phyloP scores from a whole-genome alignment of 78 protist species.

The Dictyostelium firmibasis region DNA sequence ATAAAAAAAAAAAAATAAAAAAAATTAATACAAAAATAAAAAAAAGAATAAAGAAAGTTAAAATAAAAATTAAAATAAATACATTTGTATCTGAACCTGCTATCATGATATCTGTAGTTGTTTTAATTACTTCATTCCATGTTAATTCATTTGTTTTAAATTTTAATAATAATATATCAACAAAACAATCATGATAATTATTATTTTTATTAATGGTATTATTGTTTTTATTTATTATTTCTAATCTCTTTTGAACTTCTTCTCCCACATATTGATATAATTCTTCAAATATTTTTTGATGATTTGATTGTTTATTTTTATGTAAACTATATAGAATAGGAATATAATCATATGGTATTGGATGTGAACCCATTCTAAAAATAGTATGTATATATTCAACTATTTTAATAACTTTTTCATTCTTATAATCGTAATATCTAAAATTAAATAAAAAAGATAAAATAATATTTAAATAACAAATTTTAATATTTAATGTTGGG shows the following conservation, averaged over 20 bases:
- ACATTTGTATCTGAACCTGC: neutral
- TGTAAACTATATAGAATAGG: neutral
- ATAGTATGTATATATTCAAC: neutral
- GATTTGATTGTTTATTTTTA: neutral
- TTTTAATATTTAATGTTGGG: neutral
- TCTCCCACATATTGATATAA: neutral
- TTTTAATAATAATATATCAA: neutral
- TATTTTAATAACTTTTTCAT: neutral
- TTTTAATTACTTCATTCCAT: neutral
- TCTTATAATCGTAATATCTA: neutral
- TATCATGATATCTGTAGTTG: neutral
- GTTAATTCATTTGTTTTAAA: neutral
- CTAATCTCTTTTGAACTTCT: neutral
- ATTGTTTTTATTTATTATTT: neutral
- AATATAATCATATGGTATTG: neutral
- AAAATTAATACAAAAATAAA: neutral
- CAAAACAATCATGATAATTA: neutral
- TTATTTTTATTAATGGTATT: neutral
- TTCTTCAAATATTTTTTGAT: neutral
- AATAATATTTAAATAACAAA: slow-evolving; percentile 3
- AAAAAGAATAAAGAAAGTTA: neutral
- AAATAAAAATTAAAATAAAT: too few relatives aligned
- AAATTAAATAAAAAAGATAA: neutral
- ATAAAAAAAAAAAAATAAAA: neutral
- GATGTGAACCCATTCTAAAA: neutral